Evolutionary conservation across 2,329 filamentous ascomycete genomes (phyloP), one percentile per base, ranked within the genome.

Genomic region (Beauveria asiatica): DNA sequence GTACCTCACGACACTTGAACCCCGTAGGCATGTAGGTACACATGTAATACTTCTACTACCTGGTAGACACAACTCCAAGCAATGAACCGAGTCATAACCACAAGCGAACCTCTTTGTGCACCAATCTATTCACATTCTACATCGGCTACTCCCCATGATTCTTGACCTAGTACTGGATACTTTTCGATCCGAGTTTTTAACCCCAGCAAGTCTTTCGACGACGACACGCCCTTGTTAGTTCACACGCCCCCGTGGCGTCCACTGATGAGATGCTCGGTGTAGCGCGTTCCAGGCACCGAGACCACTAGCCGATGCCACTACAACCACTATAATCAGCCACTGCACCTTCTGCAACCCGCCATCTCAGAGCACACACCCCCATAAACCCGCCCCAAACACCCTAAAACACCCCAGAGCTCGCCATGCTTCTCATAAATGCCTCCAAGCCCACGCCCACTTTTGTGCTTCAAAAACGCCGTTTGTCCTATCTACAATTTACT

Each of bases 391-490:
- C 41, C 41, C 17, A 42, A 42, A 11, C 41, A 25, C 21, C 25
- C 44, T 30, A 17, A 58, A 33, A 17, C 19, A 17, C 37, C 17
- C 53, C 30, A 57, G 39, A 39, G 55, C 45, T 57, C 55, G 37
- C 33, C 49, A 46, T 46, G 19, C 21, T 27, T 51, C 52, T 55
- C 42, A 60, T 60, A 60, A 60, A 60, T 56, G 59, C 52, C 59
- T 44, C 59, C 52, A 39, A 16, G 52, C 52, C 59, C 59, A 51
- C 59, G 16, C 52, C 59, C 59, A 50, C 59, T 56, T 60, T 60
- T 56, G n/a, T 52, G 11, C 52, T 48, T 45, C 33, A 13, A 37
- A 53, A 33, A 25, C 48, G 57, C 49, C 57, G 49, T 53, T 59
- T 53, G 49, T 59, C 57, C 57, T 46, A 59, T 52, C 41, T 52